These are phyloP conservation scores for Ustilago loliicola DNA, from an alignment of 1,284 basidiomycete genomes.

Conservation along the genomic window DNA sequence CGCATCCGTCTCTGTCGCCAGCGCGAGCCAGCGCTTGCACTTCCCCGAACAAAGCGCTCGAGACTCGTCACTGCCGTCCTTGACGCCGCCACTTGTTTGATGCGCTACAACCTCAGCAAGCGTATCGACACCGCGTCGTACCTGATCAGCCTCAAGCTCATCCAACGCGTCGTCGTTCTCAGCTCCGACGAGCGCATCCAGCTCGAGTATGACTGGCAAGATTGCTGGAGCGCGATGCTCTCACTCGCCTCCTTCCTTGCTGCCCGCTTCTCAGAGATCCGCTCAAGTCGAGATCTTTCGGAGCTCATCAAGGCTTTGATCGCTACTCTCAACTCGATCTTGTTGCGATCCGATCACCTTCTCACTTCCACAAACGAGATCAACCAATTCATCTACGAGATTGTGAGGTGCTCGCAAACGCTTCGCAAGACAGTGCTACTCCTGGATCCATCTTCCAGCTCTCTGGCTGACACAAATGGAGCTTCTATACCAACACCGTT, in stretches of 20 bases:
- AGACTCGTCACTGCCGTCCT: slow-evolving; percentile 58
- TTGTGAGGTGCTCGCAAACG: slow-evolving; percentile 42
- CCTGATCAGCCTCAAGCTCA: slow-evolving; percentile 51
- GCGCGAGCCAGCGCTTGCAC: slow-evolving; percentile 49
- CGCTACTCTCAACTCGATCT: slow-evolving; percentile 47
- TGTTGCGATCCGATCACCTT: slow-evolving; percentile 54
- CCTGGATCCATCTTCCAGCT: slow-evolving; percentile 21
- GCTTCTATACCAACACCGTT: slow-evolving; percentile 21
- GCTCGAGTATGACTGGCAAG: slow-evolving; percentile 63
- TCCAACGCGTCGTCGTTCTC: slow-evolving; percentile 52
- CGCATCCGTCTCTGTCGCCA: slow-evolving; percentile 58
- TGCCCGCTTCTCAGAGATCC: slow-evolving; percentile 47
- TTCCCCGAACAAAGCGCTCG: slow-evolving; percentile 44
- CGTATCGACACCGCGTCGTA: slow-evolving; percentile 54
- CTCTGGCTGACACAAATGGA: background rate
- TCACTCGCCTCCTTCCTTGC: slow-evolving; percentile 50
- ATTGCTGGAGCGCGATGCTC: slow-evolving; percentile 59
- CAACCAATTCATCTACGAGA: slow-evolving; percentile 60
- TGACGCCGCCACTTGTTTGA: slow-evolving; percentile 52
- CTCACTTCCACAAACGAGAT: slow-evolving; percentile 53
- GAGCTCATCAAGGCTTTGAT: slow-evolving; percentile 52
- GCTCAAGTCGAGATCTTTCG: slow-evolving; percentile 32
- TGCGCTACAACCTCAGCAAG: slow-evolving; percentile 65
- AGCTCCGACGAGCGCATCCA: slow-evolving; percentile 53
- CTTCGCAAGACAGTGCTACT: slow-evolving; percentile 43